These are phyloP conservation scores for Hondaea fermentalgiana DNA, from an alignment of 108 stramenopile genomes.

Conservation along the genomic window DNA sequence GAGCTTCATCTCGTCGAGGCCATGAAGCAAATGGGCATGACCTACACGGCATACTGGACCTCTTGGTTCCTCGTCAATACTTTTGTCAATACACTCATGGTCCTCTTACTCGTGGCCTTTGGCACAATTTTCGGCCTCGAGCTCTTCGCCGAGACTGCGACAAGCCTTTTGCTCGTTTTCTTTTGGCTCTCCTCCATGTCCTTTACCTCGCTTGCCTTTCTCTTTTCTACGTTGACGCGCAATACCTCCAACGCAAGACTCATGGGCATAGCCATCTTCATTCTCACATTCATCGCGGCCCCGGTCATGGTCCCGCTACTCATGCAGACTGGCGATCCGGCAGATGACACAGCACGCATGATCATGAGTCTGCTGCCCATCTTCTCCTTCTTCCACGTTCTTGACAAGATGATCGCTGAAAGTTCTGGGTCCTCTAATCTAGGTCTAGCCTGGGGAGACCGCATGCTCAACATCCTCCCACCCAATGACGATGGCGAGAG, in stretches of 20 bases:
- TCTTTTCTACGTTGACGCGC: neutral
- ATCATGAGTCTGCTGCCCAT: neutral
- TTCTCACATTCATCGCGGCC: constrained; percentile 4
- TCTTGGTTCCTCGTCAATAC: constrained; percentile 1
- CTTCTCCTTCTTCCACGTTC: neutral
- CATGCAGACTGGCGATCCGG: neutral
- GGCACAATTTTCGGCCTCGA: neutral
- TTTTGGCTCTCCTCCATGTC: constrained; percentile 9
- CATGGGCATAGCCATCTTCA: neutral
- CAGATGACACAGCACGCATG: neutral
- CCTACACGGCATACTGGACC: neutral
- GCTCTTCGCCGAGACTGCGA: neutral
- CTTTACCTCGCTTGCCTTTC: neutral
- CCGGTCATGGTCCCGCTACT: neutral
- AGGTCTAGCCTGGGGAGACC: neutral
- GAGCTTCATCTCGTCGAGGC: neutral
- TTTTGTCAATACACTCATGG: neutral
- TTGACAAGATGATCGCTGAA: neutral
- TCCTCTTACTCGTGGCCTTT: neutral
- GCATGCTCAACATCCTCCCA: neutral
- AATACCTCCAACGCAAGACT: neutral
- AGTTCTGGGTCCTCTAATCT: neutral
- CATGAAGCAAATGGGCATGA: constrained; percentile 13
- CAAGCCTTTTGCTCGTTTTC: neutral
- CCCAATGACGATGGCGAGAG: neutral